These are phyloP conservation scores for Botrytis galanthina DNA, from an alignment of 2,329 filamentous ascomycete genomes.

Conservation along the genomic window DNA sequence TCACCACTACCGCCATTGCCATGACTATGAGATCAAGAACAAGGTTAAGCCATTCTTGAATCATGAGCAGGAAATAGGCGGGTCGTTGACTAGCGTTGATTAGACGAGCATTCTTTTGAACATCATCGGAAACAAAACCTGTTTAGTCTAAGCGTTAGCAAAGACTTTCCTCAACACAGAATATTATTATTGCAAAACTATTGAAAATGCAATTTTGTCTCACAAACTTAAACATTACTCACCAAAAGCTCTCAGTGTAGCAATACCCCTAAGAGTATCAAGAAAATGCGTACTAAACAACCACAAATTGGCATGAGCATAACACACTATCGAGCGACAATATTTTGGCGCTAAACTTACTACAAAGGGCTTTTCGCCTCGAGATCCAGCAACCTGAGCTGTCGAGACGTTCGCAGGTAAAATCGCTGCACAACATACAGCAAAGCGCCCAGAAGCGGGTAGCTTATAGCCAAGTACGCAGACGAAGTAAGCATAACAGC, in stretches of 20 bases:
- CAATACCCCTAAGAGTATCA: conserved; percentile 46
- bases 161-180: not conserved
- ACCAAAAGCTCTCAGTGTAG: conserved; percentile 47
- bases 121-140: conserved; percentile 14
- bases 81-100: conserved; percentile 55
- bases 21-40: conserved; percentile 33
- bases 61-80: conserved; percentile 54
- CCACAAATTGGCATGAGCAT: not conserved
- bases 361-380: conserved; percentile 46
- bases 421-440: conserved; percentile 40
- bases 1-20: conserved; percentile 20
- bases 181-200: not conserved
- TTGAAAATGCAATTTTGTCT: not conserved
- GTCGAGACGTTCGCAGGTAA: conserved; percentile 48
- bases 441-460: conserved; percentile 20
- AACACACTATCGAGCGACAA: not conserved
- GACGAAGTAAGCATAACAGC: conserved; percentile 20
- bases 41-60: conserved; percentile 57
- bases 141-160: not conserved
- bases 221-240: conserved; percentile 36
- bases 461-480: conserved; percentile 18
- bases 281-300: conserved; percentile 41
- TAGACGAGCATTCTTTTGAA: conserved; percentile 42
- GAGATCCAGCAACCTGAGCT: conserved; percentile 48
- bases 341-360: conserved; percentile 3